Conservation (phyloP, 164 flowering plant genomes). For the Aristolochia californica region DNA sequence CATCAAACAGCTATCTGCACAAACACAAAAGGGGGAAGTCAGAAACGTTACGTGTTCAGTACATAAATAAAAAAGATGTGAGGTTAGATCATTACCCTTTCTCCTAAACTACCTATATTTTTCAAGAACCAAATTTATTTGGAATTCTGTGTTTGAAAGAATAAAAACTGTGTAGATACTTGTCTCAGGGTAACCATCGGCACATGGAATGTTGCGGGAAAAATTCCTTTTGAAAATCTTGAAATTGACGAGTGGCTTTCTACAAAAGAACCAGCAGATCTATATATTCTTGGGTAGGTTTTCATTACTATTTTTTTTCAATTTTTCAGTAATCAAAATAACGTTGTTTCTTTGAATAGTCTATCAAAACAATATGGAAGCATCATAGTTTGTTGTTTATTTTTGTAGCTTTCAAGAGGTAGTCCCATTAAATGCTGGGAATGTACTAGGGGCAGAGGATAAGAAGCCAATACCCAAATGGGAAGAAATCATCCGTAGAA, state of each 20-base stretch:
- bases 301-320: neutral
- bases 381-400: neutral
- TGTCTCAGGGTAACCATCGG: constrained; percentile 57
- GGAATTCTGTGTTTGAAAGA: neutral
- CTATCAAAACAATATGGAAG: neutral
- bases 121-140: neutral
- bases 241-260: constrained; percentile 88
- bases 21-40: constrained; percentile 80
- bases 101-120: neutral
- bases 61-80: constrained; percentile 81
- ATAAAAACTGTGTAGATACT: neutral
- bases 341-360: no score
- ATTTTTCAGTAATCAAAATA: no score
- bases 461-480: constrained; percentile 74
- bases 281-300: constrained; percentile 72
- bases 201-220: constrained; percentile 98
- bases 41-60: constrained; percentile 75
- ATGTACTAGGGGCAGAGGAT: constrained; percentile 45
- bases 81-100: constrained; percentile 41
- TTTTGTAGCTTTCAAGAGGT: constrained; percentile 62
- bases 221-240: constrained; percentile 52
- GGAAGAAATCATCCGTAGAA: constrained; percentile 80
- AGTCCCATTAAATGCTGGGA: constrained; percentile 48
- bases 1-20: constrained; percentile 21
- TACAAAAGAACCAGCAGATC: constrained; percentile 64